Conservation (phyloP, 2,329 filamentous ascomycete species). For the Fusarium newnesense region DNA sequence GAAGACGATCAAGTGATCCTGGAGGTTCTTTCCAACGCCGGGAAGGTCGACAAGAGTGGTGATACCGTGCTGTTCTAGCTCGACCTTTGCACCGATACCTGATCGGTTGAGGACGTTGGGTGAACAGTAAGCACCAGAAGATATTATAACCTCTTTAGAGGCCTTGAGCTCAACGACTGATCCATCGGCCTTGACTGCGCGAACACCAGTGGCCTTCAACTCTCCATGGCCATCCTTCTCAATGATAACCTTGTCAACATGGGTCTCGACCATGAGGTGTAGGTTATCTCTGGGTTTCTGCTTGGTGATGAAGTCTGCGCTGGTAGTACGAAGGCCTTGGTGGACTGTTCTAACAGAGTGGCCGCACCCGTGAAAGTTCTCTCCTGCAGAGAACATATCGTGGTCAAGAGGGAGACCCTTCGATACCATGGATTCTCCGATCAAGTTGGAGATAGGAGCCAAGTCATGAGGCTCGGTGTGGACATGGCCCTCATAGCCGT, state of each 20-base stretch:
- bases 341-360: slow-evolving; percentile 64
- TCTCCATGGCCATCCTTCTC: slow-evolving; percentile 47
- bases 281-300: slow-evolving; percentile 55
- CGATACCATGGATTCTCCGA: slow-evolving; percentile 65
- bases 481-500: slow-evolving; percentile 63
- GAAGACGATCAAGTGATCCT: slow-evolving; percentile 64
- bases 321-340: slow-evolving; percentile 62
- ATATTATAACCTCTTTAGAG: slow-evolving; percentile 54
- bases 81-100: slow-evolving; percentile 59
- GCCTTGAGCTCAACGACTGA: slow-evolving; percentile 50
- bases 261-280: slow-evolving; percentile 58
- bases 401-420: slow-evolving; percentile 64
- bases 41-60: slow-evolving; percentile 54
- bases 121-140: slow-evolving; percentile 61
- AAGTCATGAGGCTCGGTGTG: slow-evolving; percentile 68
- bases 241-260: slow-evolving; percentile 64
- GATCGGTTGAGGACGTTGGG: slow-evolving; percentile 63
- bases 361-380: slow-evolving; percentile 64
- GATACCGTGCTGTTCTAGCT: slow-evolving; percentile 55
- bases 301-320: slow-evolving; percentile 62
- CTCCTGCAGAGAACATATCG: slow-evolving; percentile 67
- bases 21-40: slow-evolving; percentile 62
- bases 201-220: slow-evolving; percentile 58
- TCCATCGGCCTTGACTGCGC: slow-evolving; percentile 54
- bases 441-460: slow-evolving; percentile 65